Evolutionary conservation across 1,284 basidiomycete species (phyloP), one percentile per base, ranked within the genome.

Genomic region (Spongispora temasekensis): DNA sequence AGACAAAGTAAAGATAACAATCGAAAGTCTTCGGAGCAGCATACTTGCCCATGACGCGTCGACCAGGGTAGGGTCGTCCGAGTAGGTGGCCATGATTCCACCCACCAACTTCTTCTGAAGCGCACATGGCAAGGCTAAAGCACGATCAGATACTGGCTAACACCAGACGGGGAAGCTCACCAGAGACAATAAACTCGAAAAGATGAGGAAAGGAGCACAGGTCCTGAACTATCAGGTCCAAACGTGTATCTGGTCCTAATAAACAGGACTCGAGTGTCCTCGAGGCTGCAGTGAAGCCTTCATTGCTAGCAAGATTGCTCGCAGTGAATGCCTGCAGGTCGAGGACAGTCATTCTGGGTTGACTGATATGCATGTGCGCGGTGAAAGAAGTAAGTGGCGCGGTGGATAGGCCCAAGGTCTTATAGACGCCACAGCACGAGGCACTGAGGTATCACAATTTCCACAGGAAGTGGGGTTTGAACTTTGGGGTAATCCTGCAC

Each of bases 201-300:
- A 75, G 61, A 17, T 63, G 48, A 0, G 71, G 64, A 19, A 64
- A 31, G 7, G 70, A 65, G 28, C 73, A 64, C 59, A 75, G 58
- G 58, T 76, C 68, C 61, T 70, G 70, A n/a, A 71, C 10, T 61
- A 73, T 64, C 67, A 71, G 69, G 60, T 59, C 65, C 69, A 71
- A 65, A 58, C 42, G 55, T 1, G 48, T n/a, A 44, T 67, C 65
- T 65, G 72, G 61, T 31, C 58, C 69, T 62, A 60, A 63, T 68
- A 72, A 67, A 64, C 71, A 67, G 63, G 71, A 71, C 65, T 74
- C 65, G 59, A 71, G 62, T 23, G 28, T 59, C 34, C 37, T 60
- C 21, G 61, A 51, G 19, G 71, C 71, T 5, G 52, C 55, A 44
- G 40, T 31, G 27, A 65, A 61, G 19, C 63, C 67, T 15, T 62